Base-by-base conservation (phyloP, 768 basidiomycete species). In the Terana coerulea region DNA sequence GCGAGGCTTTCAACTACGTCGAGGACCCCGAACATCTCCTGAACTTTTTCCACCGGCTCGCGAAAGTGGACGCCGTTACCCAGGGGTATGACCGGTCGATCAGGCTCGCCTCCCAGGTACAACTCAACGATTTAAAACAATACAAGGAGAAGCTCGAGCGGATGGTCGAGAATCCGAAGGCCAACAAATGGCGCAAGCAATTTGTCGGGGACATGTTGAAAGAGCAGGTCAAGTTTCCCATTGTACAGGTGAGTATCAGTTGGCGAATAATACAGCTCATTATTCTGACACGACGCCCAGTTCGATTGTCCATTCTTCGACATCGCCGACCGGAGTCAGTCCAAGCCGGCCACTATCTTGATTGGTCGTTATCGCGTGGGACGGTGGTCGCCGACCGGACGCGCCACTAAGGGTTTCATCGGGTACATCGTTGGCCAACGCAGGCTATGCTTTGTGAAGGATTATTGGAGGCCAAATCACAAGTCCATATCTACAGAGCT, bases 71-170 rank as follows among this genome's bases (percentile, higher is more conserved):
- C 3, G 37, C 19, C 19, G 22, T n/a, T 7, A 6, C 31, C 7
- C 47, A 35, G 11, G 53, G 53, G 21, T 42, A 29, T 35, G 53
- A 54, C 26, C 47, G 37, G 14, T 31, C 53, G 3, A 48, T 37
- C 11, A 11, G 5, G 12, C n/a, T n/a, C 33, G 51, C 44, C 21
- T 31, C 41, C 15, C 19, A 34, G 17, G 39, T 42, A 21, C 5
- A 43, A 26, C 5, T 5, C n/a, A n/a, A 44, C n/a, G 6, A 26
- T 41, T 19, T 37, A 19, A 6, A 37, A 15, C 7, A 37, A 5
- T 37, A 37, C 35, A 6, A 15, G 5, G 15, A 37, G 35, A 3
- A 4, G 3, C 50, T 44, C 41, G 24, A 21, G 47, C 24, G 15
- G 10, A 9, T 26, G 37, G 3, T 14, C 34, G 34, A 3, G 3